Base-by-base conservation (phyloP, 2,329 filamentous ascomycete genomes). In the Pseudocercospora eumusae region DNA sequence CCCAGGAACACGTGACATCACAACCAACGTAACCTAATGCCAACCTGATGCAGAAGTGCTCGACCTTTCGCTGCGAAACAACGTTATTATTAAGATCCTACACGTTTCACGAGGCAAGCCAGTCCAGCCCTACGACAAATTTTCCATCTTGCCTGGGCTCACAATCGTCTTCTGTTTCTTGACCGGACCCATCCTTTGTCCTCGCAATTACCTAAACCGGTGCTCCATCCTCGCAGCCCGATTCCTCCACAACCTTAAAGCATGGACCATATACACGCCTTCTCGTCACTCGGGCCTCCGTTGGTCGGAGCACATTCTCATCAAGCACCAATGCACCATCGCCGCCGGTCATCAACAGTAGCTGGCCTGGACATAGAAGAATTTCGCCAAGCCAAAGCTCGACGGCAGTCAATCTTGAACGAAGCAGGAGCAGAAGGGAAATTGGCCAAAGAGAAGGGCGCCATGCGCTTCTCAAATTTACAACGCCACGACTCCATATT, bases 321-420 rank as follows among this genome's bases (percentile, higher is more conserved):
- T 20, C 55, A 45, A 54, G 8, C 10, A 13, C 21, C 44, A 44
- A 21, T 54, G 15, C 21, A 28, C 49, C 44, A 59, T 23, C 54
- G 45, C 8, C 55, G 60, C 23, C 54, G 60, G 8, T 57, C 36
- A 1, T 58, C 60, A 15, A 36, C 33, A 21, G 53, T 44, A 11
- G 60, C 60, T 25, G 53, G 53, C 20, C 53, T 42, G 9, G 53
- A 56, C 3, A 18, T 42, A 1, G 28, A 42, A 36, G 18, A 42
- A 15, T 42, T 56, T 3, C 31, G 53, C 15, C 13, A n/a, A 9
- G 8, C 20, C 56, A 59, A 59, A 40, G 20, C 49, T 23, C 56
- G 60, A 7, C 56, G 56, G n/a, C 55, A 49, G 9, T 59, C 40
- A n/a, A n/a, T n/a, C n/a, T n/a, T n/a, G n/a, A n/a, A n/a, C n/a